Conservation (phyloP, 2,329 filamentous ascomycete genomes). For the Xylaria sp. region DNA sequence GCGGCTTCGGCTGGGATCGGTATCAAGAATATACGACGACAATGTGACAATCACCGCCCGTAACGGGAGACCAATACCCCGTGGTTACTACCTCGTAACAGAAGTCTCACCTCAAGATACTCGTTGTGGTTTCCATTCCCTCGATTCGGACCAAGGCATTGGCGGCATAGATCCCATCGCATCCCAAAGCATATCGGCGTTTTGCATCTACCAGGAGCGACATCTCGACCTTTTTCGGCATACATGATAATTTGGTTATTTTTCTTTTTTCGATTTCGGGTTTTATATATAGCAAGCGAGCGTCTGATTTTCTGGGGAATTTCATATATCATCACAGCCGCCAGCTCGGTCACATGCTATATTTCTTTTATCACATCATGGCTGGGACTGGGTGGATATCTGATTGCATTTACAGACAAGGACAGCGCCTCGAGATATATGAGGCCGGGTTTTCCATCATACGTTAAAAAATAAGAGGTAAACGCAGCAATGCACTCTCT, state of each 20-base stretch:
- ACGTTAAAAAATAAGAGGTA: constrained; percentile 57
- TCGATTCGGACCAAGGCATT: constrained; percentile 27
- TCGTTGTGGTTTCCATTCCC: constrained; percentile 27
- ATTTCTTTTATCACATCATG: constrained; percentile 52
- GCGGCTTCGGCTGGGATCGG: constrained; percentile 82
- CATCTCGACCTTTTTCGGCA: constrained; percentile 31
- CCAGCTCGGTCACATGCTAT: constrained; percentile 51
- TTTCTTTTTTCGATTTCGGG: constrained; percentile 34
- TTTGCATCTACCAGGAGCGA: constrained; percentile 41
- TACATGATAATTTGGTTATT: constrained; percentile 34
- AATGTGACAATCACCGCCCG: constrained; percentile 73
- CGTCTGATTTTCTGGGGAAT: constrained; percentile 37
- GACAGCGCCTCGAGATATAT: constrained; percentile 51
- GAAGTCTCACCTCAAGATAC: constrained; percentile 32
- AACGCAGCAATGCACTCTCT: constrained; percentile 64
- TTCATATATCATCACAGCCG: constrained; percentile 45
- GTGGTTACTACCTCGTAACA: constrained; percentile 48
- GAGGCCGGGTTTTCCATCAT: constrained; percentile 44
- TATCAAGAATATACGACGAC: constrained; percentile 84
- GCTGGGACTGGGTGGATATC: constrained; percentile 57
- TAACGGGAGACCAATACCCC: constrained; percentile 50
- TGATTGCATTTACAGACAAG: constrained; percentile 57
- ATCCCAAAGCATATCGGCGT: constrained; percentile 34
- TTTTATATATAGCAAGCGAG: constrained; percentile 44
- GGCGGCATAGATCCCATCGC: constrained; percentile 30